Evolutionary conservation across 345 rosid genomes (phyloP).

Genomic region (Camelina hispida): DNA sequence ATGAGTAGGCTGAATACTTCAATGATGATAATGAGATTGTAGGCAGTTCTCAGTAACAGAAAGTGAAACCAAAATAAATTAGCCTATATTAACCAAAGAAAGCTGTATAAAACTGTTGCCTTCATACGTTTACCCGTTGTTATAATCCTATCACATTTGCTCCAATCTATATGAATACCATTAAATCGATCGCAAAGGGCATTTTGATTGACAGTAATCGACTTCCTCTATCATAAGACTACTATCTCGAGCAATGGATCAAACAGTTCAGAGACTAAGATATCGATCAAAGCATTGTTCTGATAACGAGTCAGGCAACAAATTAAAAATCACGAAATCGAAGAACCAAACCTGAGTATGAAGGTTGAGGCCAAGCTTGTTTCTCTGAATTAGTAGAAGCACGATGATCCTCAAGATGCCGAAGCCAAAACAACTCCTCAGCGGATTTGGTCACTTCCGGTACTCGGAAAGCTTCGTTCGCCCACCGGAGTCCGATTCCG

Average conservation of each 20-base stretch:
- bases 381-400: slow-evolving; percentile 47
- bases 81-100: slow-evolving; percentile 7
- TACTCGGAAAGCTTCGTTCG: slow-evolving; percentile 62
- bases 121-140: not conserved
- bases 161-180: not conserved
- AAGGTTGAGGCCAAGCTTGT: slow-evolving; percentile 70
- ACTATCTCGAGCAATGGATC: not conserved
- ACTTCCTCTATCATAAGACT: slow-evolving; percentile 2
- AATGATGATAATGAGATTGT: not conserved
- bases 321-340: not conserved
- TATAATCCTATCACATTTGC: slow-evolving; percentile 1
- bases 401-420: slow-evolving; percentile 70
- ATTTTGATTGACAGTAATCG: slow-evolving; percentile 1
- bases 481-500: slow-evolving; percentile 72
- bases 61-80: slow-evolving; percentile 4
- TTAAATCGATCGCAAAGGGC: not conserved
- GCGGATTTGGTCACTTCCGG: slow-evolving; percentile 63
- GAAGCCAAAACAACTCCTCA: slow-evolving; percentile 78
- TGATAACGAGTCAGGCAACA: not conserved
- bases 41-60: slow-evolving; percentile 10
- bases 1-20: not conserved
- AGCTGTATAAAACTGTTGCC: not conserved
- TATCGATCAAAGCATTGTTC: slow-evolving; percentile 4
- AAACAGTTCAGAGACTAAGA: not conserved
- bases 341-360: slow-evolving; percentile 62